Percentiles rank a stretch among this genome's conserved stretches.
These are phyloP conservation scores for Fusarium sp. DNA, from an alignment of 2,329 filamentous ascomycete species.

Conservation along the genomic window DNA sequence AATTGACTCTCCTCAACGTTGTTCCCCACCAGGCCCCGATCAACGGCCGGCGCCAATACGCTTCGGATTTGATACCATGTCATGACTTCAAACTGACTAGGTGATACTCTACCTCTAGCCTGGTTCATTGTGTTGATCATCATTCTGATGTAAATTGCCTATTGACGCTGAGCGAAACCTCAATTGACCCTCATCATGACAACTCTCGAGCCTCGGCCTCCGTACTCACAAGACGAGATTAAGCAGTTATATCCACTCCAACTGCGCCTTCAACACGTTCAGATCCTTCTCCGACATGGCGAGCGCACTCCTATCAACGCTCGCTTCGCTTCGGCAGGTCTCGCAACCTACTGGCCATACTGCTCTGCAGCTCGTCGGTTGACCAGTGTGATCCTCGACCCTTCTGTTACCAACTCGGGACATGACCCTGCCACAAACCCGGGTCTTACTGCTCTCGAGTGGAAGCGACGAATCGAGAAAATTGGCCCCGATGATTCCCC, in stretches of 20 bases:
- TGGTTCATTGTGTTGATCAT: background rate
- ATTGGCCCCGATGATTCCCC: constrained; percentile 80
- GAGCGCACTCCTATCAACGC: constrained; percentile 86
- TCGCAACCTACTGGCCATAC: constrained; percentile 86
- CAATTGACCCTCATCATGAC: constrained; percentile 73
- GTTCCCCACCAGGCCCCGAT: constrained; percentile 26
- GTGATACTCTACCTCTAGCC: constrained; percentile 1
- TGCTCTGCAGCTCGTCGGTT: constrained; percentile 82
- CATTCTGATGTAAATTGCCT: background rate
- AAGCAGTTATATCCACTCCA: constrained; percentile 81
- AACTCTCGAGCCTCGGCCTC: constrained; percentile 76
- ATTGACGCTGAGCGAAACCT: background rate
- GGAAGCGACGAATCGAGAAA: constrained; percentile 82
- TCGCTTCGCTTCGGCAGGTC: constrained; percentile 84
- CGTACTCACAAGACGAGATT: constrained; percentile 86
- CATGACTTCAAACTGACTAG: constrained; percentile 12
- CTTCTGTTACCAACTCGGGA: constrained; percentile 49
- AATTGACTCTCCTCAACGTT: background rate
- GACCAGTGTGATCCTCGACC: constrained; percentile 62
- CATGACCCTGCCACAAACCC: constrained; percentile 40
- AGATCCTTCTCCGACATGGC: constrained; percentile 85
- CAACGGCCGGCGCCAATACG: constrained; percentile 28
- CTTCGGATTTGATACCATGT: constrained; percentile 10
- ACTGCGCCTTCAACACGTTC: constrained; percentile 88
- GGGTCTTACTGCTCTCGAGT: constrained; percentile 63